Base-by-base conservation (phyloP, 2,329 filamentous ascomycete genomes). In the Diaporthe aspalathi region DNA sequence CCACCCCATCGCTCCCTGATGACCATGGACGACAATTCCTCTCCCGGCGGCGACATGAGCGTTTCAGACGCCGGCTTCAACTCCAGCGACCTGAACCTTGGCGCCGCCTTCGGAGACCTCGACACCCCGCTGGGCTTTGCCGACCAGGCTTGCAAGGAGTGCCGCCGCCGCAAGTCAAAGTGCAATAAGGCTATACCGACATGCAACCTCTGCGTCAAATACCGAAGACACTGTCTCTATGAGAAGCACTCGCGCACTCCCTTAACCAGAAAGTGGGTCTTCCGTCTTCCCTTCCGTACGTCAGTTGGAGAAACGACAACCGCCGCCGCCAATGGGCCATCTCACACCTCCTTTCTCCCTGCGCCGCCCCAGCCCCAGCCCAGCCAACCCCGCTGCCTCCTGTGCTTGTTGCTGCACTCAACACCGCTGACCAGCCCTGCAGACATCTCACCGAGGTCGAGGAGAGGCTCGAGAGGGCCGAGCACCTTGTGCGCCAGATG, bases 241-340 rank as follows among this genome's bases (percentile, higher is more conserved):
- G 84, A 86, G 74, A 84, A 83, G 73, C 81, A 85, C 65, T 79
- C 80, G n/a, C 80, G 82, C 54, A 86, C 84, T 16, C 84, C 84
- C 6, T 77, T 86, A 72, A 87, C 84, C 6, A 79, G 85, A 53
- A 85, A 82, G 79, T 81, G 80, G 52, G 80, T 69, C 52, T 62
- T 27, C 32, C 50, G 80, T 67, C 52, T 54, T 38, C 45, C 50
- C 24, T 35, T 49, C 29, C 67, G 53, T 49, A 52, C 22, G 53
- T 50, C 53, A 60, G 60, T 65, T 65, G 60, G 60, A 65, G 45
- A 50, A 63, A 24, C 32, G 45, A 35, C 40, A 27, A 27, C 27
- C 43, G 56, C 43, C 20, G 43, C 45, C 29, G 27, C 60, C 60
- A 49, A 49, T 35, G 27, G 35, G 45, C 45, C 60, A 38, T 35